phyloP scores from a whole-genome alignment of 208 protist genomes.

The Trypanosoma theileri region DNA sequence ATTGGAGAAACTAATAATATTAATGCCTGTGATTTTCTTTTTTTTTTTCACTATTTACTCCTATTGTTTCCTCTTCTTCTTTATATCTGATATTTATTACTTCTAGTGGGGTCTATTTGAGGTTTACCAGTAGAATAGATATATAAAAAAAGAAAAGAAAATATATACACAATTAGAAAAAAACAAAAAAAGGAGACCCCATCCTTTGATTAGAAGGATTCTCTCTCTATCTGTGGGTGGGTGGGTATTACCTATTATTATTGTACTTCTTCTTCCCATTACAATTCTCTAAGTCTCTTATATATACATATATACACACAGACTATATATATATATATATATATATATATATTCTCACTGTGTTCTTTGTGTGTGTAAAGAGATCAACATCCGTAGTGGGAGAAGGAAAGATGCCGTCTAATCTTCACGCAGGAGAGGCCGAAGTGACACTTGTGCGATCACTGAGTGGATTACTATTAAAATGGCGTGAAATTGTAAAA shows the following conservation, averaged over 20 bases:
- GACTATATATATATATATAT: slow-evolving; percentile 12
- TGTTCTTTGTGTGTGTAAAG: background rate
- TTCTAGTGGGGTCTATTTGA: too few relatives aligned
- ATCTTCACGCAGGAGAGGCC: background rate
- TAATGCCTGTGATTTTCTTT: background rate
- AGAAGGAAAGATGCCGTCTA: background rate
- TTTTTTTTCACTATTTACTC: background rate
- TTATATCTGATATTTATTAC: too few relatives aligned
- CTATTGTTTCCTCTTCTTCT: too few relatives aligned
- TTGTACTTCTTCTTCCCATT: too few relatives aligned
- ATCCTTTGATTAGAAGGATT: too few relatives aligned
- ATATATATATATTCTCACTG: slow-evolving; percentile 6
- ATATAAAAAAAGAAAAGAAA: too few relatives aligned
- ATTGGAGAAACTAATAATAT: background rate
- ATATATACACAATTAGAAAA: too few relatives aligned
- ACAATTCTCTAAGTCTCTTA: background rate
- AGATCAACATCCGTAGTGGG: too few relatives aligned
- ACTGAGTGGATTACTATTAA: slow-evolving; percentile 9
- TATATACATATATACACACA: background rate
- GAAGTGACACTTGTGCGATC: slow-evolving; percentile 6
- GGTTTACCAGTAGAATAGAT: too few relatives aligned
- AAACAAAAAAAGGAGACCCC: too few relatives aligned
- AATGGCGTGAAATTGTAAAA: slow-evolving; percentile 15
- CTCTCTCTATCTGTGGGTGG: too few relatives aligned
- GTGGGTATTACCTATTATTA: too few relatives aligned